Evolutionary conservation across 352 stramenopile genomes (phyloP).

Genomic region (Labyrinthula sp.): DNA sequence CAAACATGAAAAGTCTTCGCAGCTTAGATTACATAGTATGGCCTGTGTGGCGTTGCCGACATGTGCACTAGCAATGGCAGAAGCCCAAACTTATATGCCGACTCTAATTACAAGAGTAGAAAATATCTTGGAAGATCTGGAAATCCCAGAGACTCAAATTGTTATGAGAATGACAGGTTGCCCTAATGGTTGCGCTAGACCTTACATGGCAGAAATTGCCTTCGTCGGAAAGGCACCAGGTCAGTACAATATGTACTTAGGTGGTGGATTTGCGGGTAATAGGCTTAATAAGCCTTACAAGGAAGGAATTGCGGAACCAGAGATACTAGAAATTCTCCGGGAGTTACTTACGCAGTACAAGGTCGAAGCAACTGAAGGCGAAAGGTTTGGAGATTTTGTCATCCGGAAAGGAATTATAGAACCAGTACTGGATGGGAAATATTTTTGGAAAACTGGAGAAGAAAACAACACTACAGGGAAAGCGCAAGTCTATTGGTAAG

Average conservation of each 20-base stretch:
- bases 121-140: constrained; percentile 58
- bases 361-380: constrained; percentile 39
- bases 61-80: constrained; percentile 82
- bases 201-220: constrained; percentile 88
- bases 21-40: constrained; percentile 48
- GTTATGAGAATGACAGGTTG: constrained; percentile 93
- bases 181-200: constrained; percentile 81
- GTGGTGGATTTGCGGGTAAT: constrained; percentile 50
- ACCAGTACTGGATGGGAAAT: constrained; percentile 44
- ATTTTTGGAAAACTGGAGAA: constrained; percentile 34
- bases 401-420: constrained; percentile 49
- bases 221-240: constrained; percentile 84
- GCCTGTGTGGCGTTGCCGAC: constrained; percentile 57
- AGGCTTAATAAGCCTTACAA: constrained; percentile 58
- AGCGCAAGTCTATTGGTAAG: constrained; percentile 27
- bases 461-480: constrained; percentile 25
- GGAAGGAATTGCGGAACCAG: constrained; percentile 48
- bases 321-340: constrained; percentile 46
- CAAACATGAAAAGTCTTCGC: constrained; percentile 53
- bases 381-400: constrained; percentile 59
- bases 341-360: constrained; percentile 54
- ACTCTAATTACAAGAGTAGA: constrained; percentile 72
- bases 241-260: constrained; percentile 88
- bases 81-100: constrained; percentile 80
- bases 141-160: constrained; percentile 75